These are phyloP conservation scores for Astragalus glycyphyllos DNA, from an alignment of 306 rosid genomes.

Conservation along the genomic window DNA sequence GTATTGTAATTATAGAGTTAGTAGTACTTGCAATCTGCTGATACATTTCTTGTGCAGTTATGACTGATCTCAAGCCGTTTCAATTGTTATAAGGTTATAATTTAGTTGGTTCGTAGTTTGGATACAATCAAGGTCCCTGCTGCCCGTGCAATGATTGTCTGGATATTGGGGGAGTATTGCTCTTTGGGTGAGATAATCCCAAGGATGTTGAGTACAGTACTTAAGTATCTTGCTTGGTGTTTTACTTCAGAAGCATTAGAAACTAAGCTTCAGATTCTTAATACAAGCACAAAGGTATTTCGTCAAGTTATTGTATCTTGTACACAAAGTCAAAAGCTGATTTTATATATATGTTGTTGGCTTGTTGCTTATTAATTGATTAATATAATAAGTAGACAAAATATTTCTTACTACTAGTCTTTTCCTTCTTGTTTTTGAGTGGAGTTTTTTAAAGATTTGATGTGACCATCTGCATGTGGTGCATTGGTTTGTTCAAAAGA, in stretches of 20 bases:
- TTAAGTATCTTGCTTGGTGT: slow-evolving; percentile 81
- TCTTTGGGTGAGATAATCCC: slow-evolving; percentile 82
- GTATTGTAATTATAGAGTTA: slow-evolving; percentile 20
- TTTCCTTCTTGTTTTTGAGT: slow-evolving; percentile 29
- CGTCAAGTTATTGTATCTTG: background rate
- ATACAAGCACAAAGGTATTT: slow-evolving; percentile 76
- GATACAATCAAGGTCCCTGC: slow-evolving; percentile 81
- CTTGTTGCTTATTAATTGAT: slow-evolving; percentile 31
- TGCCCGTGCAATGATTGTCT: slow-evolving; percentile 88
- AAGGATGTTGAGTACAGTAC: slow-evolving; percentile 75
- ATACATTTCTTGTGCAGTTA: slow-evolving; percentile 24
- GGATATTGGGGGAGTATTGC: slow-evolving; percentile 96
- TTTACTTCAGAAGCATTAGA: slow-evolving; percentile 85
- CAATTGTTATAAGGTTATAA: slow-evolving; percentile 66
- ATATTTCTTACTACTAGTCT: slow-evolving; percentile 22
- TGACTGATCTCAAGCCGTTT: slow-evolving; percentile 36
- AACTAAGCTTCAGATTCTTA: slow-evolving; percentile 93
- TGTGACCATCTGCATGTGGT: slow-evolving; percentile 12
- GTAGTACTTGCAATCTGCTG: slow-evolving; percentile 37
- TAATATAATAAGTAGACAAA: slow-evolving; percentile 25
- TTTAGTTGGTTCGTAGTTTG: slow-evolving; percentile 77
- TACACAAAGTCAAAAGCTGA: background rate
- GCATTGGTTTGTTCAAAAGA: slow-evolving; percentile 19
- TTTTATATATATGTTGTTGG: background rate
- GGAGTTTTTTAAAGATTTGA: slow-evolving; percentile 27